Evolutionary conservation across 2,329 filamentous ascomycete genomes (phyloP).

Genomic region (Onygenales sp.): DNA sequence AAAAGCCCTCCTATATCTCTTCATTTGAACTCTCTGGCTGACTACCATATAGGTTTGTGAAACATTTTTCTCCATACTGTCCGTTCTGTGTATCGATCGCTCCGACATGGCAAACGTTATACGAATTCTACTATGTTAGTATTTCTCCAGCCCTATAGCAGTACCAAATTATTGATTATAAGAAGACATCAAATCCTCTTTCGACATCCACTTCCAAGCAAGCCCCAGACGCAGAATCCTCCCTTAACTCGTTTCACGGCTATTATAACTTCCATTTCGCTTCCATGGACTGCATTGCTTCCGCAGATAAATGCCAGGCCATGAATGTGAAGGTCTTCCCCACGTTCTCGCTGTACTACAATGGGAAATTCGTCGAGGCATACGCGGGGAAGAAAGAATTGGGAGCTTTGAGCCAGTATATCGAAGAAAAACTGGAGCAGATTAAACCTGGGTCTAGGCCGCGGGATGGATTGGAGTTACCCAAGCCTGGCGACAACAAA

Average conservation of each 20-base stretch:
- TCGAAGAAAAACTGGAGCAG: slow-evolving; percentile 69
- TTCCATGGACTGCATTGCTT: slow-evolving; percentile 74
- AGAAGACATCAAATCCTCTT: slow-evolving; percentile 66
- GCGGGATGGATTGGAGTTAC: slow-evolving; percentile 55
- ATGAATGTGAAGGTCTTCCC: slow-evolving; percentile 64
- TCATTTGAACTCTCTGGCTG: neutral
- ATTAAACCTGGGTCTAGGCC: slow-evolving; percentile 75
- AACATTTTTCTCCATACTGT: slow-evolving; percentile 44
- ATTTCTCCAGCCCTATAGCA: neutral
- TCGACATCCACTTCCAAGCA: slow-evolving; percentile 38
- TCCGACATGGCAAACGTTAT: slow-evolving; percentile 80
- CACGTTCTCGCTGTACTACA: slow-evolving; percentile 67
- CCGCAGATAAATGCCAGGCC: slow-evolving; percentile 64
- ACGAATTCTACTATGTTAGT: slow-evolving; percentile 72
- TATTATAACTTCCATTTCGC: slow-evolving; percentile 89
- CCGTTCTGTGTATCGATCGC: slow-evolving; percentile 70
- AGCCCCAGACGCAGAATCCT: slow-evolving; percentile 39
- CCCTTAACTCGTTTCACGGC: slow-evolving; percentile 60
- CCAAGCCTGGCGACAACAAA: slow-evolving; percentile 55
- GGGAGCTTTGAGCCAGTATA: slow-evolving; percentile 53
- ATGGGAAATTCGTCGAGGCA: slow-evolving; percentile 58
- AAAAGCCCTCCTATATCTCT: neutral
- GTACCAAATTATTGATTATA: slow-evolving; percentile 14
- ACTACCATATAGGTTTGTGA: slow-evolving; percentile 36
- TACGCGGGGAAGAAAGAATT: slow-evolving; percentile 61